These are phyloP conservation scores for Cercospora nicotianae DNA, from an alignment of 2,329 filamentous ascomycete species.

Conservation along the genomic window DNA sequence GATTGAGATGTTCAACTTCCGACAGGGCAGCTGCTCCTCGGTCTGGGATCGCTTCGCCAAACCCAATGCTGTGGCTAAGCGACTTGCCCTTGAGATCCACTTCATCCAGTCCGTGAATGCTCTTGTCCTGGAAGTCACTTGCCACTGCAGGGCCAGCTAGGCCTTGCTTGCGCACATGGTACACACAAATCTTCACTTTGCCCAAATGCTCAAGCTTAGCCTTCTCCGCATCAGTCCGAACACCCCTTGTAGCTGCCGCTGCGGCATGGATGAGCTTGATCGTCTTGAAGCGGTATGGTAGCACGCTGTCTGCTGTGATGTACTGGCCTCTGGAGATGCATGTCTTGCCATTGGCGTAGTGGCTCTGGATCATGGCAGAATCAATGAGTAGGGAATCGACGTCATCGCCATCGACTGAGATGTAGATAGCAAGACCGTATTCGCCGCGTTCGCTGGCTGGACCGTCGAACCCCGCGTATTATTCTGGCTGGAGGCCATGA, in stretches of 20 bases:
- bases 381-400: not conserved
- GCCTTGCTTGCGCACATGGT: constrained; percentile 2
- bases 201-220: constrained; percentile 8
- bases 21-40: not conserved
- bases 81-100: constrained; percentile 22
- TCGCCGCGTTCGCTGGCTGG: not conserved
- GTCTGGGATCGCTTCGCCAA: not conserved
- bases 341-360: constrained; percentile 4
- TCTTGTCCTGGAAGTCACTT: not conserved
- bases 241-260: not conserved
- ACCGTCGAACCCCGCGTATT: not conserved
- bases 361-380: not conserved
- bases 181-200: constrained; percentile 13
- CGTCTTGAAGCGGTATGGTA: constrained; percentile 13
- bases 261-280: not conserved
- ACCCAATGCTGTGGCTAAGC: constrained; percentile 21
- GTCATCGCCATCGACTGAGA: constrained; percentile 8
- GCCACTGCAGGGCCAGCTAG: not conserved
- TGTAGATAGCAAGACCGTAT: not conserved
- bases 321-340: constrained; percentile 13
- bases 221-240: not conserved
- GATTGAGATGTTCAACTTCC: constrained; percentile 4
- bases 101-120: not conserved
- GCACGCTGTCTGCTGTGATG: not conserved
- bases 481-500: not conserved